phyloP scores from a whole-genome alignment of 352 stramenopile species.

The Pythium monospermum region DNA sequence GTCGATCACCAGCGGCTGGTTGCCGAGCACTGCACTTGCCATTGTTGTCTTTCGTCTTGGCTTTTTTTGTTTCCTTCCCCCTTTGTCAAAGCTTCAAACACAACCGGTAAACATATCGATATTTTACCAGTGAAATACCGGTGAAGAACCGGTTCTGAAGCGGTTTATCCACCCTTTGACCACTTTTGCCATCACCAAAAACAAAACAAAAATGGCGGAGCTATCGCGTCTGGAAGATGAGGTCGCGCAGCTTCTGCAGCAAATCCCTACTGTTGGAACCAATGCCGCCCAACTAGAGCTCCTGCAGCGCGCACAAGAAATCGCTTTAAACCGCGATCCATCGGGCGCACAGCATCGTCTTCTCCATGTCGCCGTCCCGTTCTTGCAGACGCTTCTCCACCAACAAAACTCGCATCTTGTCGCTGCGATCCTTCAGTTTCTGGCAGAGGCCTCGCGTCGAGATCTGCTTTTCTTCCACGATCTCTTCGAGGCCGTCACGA shows the following conservation, averaged over 20 bases:
- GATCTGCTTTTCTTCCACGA: slow-evolving; percentile 22
- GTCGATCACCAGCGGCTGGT: slow-evolving; percentile 86
- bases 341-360: slow-evolving; percentile 31
- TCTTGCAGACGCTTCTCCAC: slow-evolving; percentile 44
- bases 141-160: too few species aligned
- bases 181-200: slow-evolving; percentile 3
- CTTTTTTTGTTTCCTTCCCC: too few species aligned
- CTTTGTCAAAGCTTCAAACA: slow-evolving; percentile 7
- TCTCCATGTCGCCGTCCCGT: slow-evolving; percentile 36
- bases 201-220: slow-evolving; percentile 21
- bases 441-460: slow-evolving; percentile 29
- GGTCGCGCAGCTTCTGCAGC: slow-evolving; percentile 47
- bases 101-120: slow-evolving; percentile 10
- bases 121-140: slow-evolving; percentile 4
- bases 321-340: slow-evolving; percentile 52
- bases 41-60: slow-evolving; percentile 26
- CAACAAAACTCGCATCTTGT: slow-evolving; percentile 60
- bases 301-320: slow-evolving; percentile 62
- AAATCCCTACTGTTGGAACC: slow-evolving; percentile 29
- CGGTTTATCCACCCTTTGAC: neutral
- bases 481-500: slow-evolving; percentile 50
- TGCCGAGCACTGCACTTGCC: slow-evolving; percentile 59
- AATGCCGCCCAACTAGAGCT: slow-evolving; percentile 53
- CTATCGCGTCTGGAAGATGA: slow-evolving; percentile 29
- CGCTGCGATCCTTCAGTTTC: slow-evolving; percentile 42